Percentiles rank a stretch among this genome's conserved stretches.
phyloP scores from a whole-genome alignment of 805 yeast species.

The Kurtzmaniella fragi region DNA sequence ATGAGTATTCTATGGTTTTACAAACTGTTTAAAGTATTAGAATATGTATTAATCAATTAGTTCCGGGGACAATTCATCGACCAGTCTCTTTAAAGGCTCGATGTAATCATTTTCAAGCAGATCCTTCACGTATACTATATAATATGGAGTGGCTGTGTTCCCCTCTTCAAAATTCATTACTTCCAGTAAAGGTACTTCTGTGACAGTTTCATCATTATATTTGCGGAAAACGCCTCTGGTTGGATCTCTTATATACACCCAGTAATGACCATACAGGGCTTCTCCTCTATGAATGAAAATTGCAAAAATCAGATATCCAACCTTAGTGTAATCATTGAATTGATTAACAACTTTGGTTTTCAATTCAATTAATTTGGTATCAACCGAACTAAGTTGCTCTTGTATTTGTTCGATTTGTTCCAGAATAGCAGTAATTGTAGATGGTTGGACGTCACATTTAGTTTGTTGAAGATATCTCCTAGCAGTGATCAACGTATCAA shows the following conservation, averaged over 20 bases:
- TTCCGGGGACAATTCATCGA: too few species aligned
- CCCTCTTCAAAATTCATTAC: conserved; percentile 61
- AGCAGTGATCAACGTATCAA: conserved; percentile 49
- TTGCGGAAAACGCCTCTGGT: conserved; percentile 67
- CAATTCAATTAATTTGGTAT: conserved; percentile 38
- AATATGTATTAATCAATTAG: too few species aligned
- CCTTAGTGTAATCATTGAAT: conserved; percentile 53
- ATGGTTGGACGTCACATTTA: conserved; percentile 31
- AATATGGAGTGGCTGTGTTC: conserved; percentile 92
- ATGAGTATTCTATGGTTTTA: too few species aligned
- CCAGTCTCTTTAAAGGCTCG: conserved; percentile 57
- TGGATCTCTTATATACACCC: conserved; percentile 87
- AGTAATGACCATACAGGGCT: conserved; percentile 94
- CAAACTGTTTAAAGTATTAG: too few species aligned
- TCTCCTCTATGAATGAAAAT: conserved; percentile 94
- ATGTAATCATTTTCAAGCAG: conserved; percentile 48
- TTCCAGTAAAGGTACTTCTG: conserved; percentile 63
- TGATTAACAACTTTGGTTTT: conserved; percentile 50
- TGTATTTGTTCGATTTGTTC: conserved; percentile 44
- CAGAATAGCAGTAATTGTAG: conserved; percentile 45
- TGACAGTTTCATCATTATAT: conserved; percentile 94
- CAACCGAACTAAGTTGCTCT: conserved; percentile 38
- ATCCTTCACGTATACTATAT: conserved; percentile 75
- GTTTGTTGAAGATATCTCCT: conserved; percentile 46
- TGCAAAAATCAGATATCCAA: conserved; percentile 83